Evolutionary conservation across 805 yeast species (phyloP), one percentile per base, ranked within the genome.

Genomic region (Yamadazyma nakazawae): DNA sequence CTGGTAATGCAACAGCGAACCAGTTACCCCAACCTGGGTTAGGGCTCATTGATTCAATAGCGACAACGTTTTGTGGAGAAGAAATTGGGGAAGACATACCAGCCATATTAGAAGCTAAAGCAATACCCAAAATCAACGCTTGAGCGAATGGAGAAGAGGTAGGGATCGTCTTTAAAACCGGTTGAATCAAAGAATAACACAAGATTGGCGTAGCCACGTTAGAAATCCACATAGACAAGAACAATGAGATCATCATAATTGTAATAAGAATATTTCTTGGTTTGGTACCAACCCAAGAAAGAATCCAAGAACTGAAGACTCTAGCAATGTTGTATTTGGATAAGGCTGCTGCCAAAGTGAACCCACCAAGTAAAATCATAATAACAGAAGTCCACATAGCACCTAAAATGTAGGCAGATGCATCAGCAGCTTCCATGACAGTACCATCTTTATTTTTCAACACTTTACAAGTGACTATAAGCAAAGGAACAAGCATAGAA

Each of bases 81-180:
- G 97, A 91, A 59, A 92, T 92, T 7, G 99, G 99, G 3, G 96
- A 88, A 0, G 96, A 85, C 96, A 91, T 92, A 54, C 99, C 99
- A 18, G 96, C 98, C 40, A 92, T 73, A 61, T 92, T 89, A 7
- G 96, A 85, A 1, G 98, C 95, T 47, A 92, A 70, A 0, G 98
- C 98, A 55, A 92, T 86, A 37, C 97, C 98, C 39, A 92, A 68
- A 42, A 92, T 85, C 56, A 92, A 73, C 1, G 96, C 89, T 60
- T 88, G 85, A 7, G 88, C 87, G 57, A 89, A 88, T 3, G 81
- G 76, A 18, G 91, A 84, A 11, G 81, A 81, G 41, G 85, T 81
- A 17, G 96, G 95, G 37, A 91, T 68, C 0, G 95, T 88, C 58
- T 96, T 77, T 54, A 92, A 70, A 18, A 92, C 71, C 0, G 98